Evolutionary conservation across 495 filamentous ascomycete genomes (phyloP).

Genomic region (Talaromyces proteolyticus): DNA sequence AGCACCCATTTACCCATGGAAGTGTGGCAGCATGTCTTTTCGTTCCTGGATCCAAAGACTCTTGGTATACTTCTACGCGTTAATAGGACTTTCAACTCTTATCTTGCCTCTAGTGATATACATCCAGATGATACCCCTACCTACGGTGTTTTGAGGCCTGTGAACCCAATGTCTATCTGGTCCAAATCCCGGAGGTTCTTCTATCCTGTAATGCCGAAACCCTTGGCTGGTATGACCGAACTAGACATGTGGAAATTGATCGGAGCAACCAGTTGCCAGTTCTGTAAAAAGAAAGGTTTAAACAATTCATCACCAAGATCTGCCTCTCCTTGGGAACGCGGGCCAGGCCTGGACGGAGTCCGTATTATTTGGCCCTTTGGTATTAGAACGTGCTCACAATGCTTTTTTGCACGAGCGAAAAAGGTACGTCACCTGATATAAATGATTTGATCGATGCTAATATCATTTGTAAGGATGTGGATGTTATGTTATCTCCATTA

Average conservation of each 20-base stretch:
- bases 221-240: conserved; percentile 34
- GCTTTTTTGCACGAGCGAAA: conserved; percentile 47
- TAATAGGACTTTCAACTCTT: conserved; percentile 22
- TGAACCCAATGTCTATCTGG: conserved; percentile 42
- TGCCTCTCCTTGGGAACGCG: conserved; percentile 34
- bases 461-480: conserved; percentile 50
- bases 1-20: conserved; percentile 19
- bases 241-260: conserved; percentile 43
- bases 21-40: conserved; percentile 28
- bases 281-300: conserved; percentile 26
- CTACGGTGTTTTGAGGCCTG: conserved; percentile 17
- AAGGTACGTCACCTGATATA: conserved; percentile 44
- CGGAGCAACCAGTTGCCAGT: conserved; percentile 33
- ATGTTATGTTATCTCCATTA: conserved; percentile 53
- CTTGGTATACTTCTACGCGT: conserved; percentile 22
- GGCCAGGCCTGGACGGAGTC: conserved; percentile 46
- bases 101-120: conserved; percentile 23
- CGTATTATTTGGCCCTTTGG: conserved; percentile 61
- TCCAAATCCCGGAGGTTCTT: conserved; percentile 30
- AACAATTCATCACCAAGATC: conserved; percentile 13
- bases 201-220: conserved; percentile 37
- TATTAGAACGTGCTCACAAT: conserved; percentile 53
- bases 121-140: conserved; percentile 10
- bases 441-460: conserved; percentile 1
- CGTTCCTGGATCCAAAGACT: conserved; percentile 22